phyloP scores from a whole-genome alignment of 306 rosid genomes.

The Dryas octopetala region DNA sequence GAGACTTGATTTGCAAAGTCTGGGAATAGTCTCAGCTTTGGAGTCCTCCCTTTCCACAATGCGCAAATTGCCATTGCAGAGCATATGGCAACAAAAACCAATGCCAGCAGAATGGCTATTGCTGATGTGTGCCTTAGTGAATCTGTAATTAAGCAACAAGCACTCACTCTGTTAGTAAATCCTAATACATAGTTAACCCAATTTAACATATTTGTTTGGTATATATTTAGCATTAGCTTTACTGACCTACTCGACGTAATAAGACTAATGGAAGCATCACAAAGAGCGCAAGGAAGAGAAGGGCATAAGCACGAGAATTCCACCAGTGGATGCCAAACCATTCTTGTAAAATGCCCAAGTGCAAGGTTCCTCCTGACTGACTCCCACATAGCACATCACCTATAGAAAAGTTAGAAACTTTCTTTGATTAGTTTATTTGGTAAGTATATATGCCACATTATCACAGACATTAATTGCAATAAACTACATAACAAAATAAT shows the following conservation, averaged over 20 bases:
- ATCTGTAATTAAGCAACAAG: constrained; percentile 31
- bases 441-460: too few relatives aligned
- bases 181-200: background rate
- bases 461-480: background rate
- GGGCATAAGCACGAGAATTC: constrained; percentile 54
- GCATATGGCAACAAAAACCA: constrained; percentile 51
- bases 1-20: constrained; percentile 49
- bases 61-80: constrained; percentile 60
- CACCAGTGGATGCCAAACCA: constrained; percentile 67
- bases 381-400: constrained; percentile 65
- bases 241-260: constrained; percentile 51
- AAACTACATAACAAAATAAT: background rate
- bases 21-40: constrained; percentile 40
- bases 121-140: constrained; percentile 64
- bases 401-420: constrained; percentile 7
- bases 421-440: background rate
- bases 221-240: background rate
- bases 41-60: constrained; percentile 42
- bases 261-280: constrained; percentile 51
- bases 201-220: background rate
- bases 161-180: background rate
- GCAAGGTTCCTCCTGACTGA: constrained; percentile 31
- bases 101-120: constrained; percentile 49
- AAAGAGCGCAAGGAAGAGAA: constrained; percentile 38
- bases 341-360: constrained; percentile 54